Evolutionary conservation across 345 rosid genomes (phyloP).

Genomic region (Populus alba): DNA sequence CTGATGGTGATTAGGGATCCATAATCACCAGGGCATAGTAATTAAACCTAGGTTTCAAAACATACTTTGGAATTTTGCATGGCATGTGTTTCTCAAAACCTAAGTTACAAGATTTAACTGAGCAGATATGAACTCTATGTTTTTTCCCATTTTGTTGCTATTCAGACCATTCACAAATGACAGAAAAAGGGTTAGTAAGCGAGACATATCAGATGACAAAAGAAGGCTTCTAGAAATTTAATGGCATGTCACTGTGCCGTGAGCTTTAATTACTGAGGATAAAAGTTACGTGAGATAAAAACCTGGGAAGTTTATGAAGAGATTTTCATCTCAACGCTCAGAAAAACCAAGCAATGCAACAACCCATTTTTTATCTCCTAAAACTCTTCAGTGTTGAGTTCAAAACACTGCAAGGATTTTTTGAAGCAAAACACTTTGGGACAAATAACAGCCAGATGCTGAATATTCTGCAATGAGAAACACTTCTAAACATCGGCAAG

Average conservation of each 20-base stretch:
- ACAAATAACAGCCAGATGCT: neutral
- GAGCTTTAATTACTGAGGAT: neutral
- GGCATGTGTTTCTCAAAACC: too few relatives aligned
- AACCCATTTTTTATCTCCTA: neutral
- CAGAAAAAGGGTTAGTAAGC: neutral
- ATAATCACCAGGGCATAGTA: too few relatives aligned
- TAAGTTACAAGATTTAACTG: too few relatives aligned
- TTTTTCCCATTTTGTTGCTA: neutral
- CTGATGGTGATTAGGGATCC: neutral
- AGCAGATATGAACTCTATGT: too few relatives aligned
- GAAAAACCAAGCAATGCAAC: neutral
- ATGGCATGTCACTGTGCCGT: neutral
- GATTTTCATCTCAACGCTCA: neutral
- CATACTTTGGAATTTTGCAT: too few relatives aligned
- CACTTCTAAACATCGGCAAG: neutral
- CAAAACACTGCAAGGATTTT: neutral
- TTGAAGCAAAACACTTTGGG: neutral
- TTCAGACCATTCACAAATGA: neutral
- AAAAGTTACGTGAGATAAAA: neutral
- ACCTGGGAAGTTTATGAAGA: neutral
- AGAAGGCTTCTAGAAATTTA: neutral
- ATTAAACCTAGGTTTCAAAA: too few relatives aligned
- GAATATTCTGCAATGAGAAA: neutral
- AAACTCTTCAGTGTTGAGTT: neutral
- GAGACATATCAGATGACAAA: neutral